Evolutionary conservation across 2,329 filamentous ascomycete genomes (phyloP).

Genomic region (Venturia pyrina): DNA sequence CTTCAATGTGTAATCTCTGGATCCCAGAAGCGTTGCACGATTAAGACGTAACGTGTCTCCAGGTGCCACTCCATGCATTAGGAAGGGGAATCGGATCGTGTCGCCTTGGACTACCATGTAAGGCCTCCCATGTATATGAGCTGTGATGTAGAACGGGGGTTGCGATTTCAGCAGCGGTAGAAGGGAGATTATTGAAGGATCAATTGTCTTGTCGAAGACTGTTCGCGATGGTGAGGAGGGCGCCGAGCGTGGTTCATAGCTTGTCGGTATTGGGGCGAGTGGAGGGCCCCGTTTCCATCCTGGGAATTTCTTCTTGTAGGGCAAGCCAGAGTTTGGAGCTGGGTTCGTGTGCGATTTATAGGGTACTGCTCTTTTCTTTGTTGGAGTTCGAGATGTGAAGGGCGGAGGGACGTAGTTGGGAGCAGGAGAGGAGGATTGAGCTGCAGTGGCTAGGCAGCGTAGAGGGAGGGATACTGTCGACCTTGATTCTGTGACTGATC

Average conservation of each 20-base stretch:
- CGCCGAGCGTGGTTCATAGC: constrained; percentile 9
- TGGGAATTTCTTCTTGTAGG: background rate
- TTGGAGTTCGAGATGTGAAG: background rate
- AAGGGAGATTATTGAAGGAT: constrained; percentile 44
- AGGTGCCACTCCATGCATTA: constrained; percentile 43
- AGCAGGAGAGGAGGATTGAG: background rate
- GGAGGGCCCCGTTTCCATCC: constrained; percentile 1
- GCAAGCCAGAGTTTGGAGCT: background rate
- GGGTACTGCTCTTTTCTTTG: background rate
- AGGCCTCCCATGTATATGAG: constrained; percentile 68
- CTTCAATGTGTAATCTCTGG: constrained; percentile 81
- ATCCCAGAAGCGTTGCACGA: constrained; percentile 72
- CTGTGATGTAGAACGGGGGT: constrained; percentile 65
- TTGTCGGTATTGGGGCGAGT: background rate
- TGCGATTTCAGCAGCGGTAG: constrained; percentile 65
- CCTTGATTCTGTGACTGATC: background rate
- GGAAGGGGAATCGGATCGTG: constrained; percentile 38
- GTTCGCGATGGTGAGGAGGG: constrained; percentile 1
- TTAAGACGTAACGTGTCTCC: constrained; percentile 85
- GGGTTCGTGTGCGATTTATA: constrained; percentile 3
- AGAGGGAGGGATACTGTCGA: background rate
- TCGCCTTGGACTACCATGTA: constrained; percentile 62
- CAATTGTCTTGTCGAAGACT: constrained; percentile 3
- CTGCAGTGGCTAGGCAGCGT: constrained; percentile 1
- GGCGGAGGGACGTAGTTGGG: constrained; percentile 2